A percentile compares a stretch with the other conserved stretches of the same genome.
phyloP scores from a whole-genome alignment of 176 grass and related monocot species.

The Dendrocalamus sinicus region DNA sequence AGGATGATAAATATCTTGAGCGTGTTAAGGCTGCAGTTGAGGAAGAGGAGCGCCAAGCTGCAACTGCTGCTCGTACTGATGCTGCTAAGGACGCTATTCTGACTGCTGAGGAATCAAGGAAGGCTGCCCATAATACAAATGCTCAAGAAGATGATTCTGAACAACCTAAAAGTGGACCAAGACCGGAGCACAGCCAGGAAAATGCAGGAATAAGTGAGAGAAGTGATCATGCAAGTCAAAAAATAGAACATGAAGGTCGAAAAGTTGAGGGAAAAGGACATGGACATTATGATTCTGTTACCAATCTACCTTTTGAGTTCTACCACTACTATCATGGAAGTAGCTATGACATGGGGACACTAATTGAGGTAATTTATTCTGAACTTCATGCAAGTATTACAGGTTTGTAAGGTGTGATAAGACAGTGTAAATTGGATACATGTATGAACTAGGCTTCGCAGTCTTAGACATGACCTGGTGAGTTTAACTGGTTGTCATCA shows the following conservation, averaged over 20 bases:
- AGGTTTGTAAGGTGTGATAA: neutral
- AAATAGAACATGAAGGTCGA: constrained; percentile 44
- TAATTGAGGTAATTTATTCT: constrained; percentile 82
- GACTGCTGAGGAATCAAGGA: constrained; percentile 86
- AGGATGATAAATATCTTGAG: constrained; percentile 96
- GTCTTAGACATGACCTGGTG: constrained; percentile 7
- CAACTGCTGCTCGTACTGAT: constrained; percentile 70
- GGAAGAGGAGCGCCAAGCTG: constrained; percentile 93
- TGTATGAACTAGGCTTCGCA: neutral
- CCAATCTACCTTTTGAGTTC: constrained; percentile 90
- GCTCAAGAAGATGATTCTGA: constrained; percentile 45
- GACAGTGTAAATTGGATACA: neutral
- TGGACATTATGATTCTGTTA: constrained; percentile 60
- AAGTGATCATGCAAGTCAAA: constrained; percentile 42
- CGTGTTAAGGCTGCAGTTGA: constrained; percentile 94
- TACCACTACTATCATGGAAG: constrained; percentile 98
- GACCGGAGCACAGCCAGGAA: constrained; percentile 35
- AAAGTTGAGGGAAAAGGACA: constrained; percentile 50
- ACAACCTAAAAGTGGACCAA: constrained; percentile 35
- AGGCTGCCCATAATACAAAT: constrained; percentile 40
- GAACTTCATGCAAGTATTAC: constrained; percentile 2
- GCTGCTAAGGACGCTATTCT: constrained; percentile 90
- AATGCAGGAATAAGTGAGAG: constrained; percentile 44
- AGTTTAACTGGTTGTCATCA: constrained; percentile 26
- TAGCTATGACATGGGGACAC: constrained; percentile 92